Evolutionary conservation across 805 yeast genomes (phyloP), one percentile per base, ranked within the genome.

Genomic region (Candida tallmaniae): DNA sequence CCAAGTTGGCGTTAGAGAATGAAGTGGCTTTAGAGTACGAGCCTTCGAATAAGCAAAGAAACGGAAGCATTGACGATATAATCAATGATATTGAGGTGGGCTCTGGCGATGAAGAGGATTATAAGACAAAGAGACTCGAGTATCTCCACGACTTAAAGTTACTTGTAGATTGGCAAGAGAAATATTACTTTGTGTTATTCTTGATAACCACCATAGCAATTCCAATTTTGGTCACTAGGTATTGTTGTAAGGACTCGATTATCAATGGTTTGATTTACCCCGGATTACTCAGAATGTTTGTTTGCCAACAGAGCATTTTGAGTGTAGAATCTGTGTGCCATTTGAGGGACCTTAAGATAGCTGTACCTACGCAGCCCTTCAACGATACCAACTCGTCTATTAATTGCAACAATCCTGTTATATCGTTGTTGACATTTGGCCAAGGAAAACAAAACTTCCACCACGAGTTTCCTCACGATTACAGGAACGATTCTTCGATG

Each of bases 391-490:
- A 83, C 48, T 76, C 94, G n/a, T 39, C 90, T 78, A 47, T 72
- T 74, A 52, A 84, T 76, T 67, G 87, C 70, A 47, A 52, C 33
- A 66, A 66, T 52, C 76, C 79, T 12, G 55, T 76, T 31, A 72
- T 79, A 17, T 78, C 79, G 15, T 52, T 77, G 11, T 66, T 85
- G 11, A 82, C 96, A 0, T 78, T 83, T 52, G 97, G 97, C 9
- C 96, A 89, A 61, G 90, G 95, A 4, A 78, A 78, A 60, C 94
- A 87, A 58, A 89, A 88, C 62, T 90, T 83, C 65, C 97, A 89
- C 63, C 96, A 90, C 63, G 96, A 87, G 62, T 89, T 89, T 59
- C 95, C 96, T 5, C 79, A 83, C 44, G 97, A 89, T 60, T 88
- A 82, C 62, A 71, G 96, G 41, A 79, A 79, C 45, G 85, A 88